Base-by-base conservation (phyloP, 1,284 basidiomycete species). In the Trametes hirsuta region DNA sequence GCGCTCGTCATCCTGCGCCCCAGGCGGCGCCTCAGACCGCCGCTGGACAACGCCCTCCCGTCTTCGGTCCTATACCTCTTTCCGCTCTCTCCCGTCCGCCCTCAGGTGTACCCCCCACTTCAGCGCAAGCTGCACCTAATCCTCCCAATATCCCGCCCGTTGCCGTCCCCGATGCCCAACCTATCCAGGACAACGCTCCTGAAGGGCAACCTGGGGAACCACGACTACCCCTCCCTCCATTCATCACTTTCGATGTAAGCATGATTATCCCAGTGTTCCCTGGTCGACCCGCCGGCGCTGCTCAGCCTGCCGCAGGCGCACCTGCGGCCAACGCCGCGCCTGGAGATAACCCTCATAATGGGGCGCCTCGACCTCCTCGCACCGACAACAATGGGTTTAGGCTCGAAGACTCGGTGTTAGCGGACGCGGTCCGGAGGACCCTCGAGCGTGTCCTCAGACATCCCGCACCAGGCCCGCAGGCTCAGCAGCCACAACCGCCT, bases 211-310 rank as follows among this genome's bases (percentile, higher is more conserved):
- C 47, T 15, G 15, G 58, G 30, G 58, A 56, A 2, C 61, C 53
- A 22, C 44, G 40, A 18, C 37, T 25, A 3, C 56, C 58, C 8
- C 48, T 63, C 11, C 64, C 64, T 30, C 62, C 64, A 6, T 66
- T 66, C 47, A 53, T 66, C 52, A 61, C 54, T 15, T 66, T 61
- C 53, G 64, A 66, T 34, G 62, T 66, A 42, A 63, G 59, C 44
- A 63, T 66, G 59, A 59, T 66, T 34, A 61, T 63, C 44, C 64
- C 64, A 11, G 50, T 66, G 2, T 49, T 57, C 21, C 62, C 59
- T 30, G 64, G 62, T 30, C 61, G 62, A 2, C 55, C 41, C 18
- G 25, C 47, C 18, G 64, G 47, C 14, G 45, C 56, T 14, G 39
- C 64, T 12, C 53, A 57, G 22, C 44, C 49, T 6, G 47, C 47